A percentile compares a stretch with the other conserved stretches of the same genome.
These are phyloP conservation scores for Botrytis squamosa DNA, from an alignment of 2,329 filamentous ascomycete species.

Conservation along the genomic window DNA sequence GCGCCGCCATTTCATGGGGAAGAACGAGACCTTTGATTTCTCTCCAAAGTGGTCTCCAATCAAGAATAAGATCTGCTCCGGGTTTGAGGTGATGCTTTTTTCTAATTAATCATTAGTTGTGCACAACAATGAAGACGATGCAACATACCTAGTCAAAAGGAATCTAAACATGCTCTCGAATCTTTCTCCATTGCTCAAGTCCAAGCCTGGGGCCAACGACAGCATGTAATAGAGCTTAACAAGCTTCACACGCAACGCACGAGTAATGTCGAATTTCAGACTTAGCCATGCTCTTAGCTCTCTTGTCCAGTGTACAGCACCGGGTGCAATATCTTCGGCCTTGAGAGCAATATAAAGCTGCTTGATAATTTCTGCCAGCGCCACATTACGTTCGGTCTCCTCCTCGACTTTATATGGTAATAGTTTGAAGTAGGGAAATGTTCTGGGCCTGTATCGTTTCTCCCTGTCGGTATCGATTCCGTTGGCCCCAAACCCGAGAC, in stretches of 20 bases:
- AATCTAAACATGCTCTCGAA: slow-evolving; percentile 95
- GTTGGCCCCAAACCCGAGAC: slow-evolving; percentile 54
- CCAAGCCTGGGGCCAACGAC: slow-evolving; percentile 83
- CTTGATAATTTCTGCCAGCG: slow-evolving; percentile 83
- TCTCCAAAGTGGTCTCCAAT: slow-evolving; percentile 91
- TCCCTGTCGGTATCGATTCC: slow-evolving; percentile 53
- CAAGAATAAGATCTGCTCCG: slow-evolving; percentile 81
- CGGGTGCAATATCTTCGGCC: slow-evolving; percentile 90
- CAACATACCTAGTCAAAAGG: slow-evolving; percentile 80
- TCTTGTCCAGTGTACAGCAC: slow-evolving; percentile 93
- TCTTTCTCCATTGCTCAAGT: slow-evolving; percentile 76
- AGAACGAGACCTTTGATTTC: slow-evolving; percentile 89
- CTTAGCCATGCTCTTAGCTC: slow-evolving; percentile 94
- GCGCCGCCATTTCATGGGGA: slow-evolving; percentile 73
- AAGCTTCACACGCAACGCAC: slow-evolving; percentile 77
- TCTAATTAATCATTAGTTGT: slow-evolving; percentile 46
- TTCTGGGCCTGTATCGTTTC: slow-evolving; percentile 75
- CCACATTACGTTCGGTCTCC: slow-evolving; percentile 71
- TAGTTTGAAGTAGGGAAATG: slow-evolving; percentile 88
- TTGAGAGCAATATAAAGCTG: slow-evolving; percentile 90
- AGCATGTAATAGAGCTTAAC: slow-evolving; percentile 94
- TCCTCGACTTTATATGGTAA: slow-evolving; percentile 88
- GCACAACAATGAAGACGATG: background rate
- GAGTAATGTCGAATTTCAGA: slow-evolving; percentile 94
- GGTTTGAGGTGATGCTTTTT: slow-evolving; percentile 95